These are phyloP conservation scores for Yamadazyma pseudoaaseri DNA, from an alignment of 1,139 yeast species.

Conservation along the genomic window DNA sequence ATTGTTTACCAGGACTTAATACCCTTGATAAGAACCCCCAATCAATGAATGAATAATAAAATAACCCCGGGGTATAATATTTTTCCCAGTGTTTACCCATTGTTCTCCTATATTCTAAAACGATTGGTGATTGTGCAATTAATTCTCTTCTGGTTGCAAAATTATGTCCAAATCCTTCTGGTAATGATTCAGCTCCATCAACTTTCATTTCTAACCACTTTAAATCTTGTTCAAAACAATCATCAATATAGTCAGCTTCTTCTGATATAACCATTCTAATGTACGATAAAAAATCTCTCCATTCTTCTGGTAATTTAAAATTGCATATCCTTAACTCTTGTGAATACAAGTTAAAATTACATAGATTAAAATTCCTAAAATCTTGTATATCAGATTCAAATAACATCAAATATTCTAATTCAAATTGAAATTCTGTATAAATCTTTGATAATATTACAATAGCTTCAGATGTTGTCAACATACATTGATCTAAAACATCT, in stretches of 20 bases:
- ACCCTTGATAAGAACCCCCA: not conserved
- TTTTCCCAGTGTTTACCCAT: conserved; percentile 11
- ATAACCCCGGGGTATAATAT: conserved; percentile 10
- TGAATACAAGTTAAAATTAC: conserved; percentile 7
- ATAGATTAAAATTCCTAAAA: conserved; percentile 7
- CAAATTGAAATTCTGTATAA: conserved; percentile 8
- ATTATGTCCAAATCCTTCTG: not conserved
- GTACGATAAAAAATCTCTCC: conserved; percentile 5
- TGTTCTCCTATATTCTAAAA: not conserved
- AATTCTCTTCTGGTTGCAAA: not conserved
- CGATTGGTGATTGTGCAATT: not conserved
- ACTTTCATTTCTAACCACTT: not conserved
- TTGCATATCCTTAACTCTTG: conserved; percentile 8
- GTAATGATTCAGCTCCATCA: not conserved
- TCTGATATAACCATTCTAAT: not conserved
- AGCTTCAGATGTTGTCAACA: conserved; percentile 9
- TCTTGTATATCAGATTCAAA: conserved; percentile 4
- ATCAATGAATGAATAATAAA: conserved; percentile 8
- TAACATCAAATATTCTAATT: conserved; percentile 6
- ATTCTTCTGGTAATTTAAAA: conserved; percentile 10
- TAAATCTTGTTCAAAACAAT: conserved; percentile 8
- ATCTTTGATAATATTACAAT: conserved; percentile 8
- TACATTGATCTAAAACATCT: conserved; percentile 3
- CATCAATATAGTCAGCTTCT: not conserved
- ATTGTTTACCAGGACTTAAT: not conserved